These are phyloP conservation scores for Lichtheimia ramosa DNA, from an alignment of 371 early-diverging fungal genomes.

Conservation along the genomic window DNA sequence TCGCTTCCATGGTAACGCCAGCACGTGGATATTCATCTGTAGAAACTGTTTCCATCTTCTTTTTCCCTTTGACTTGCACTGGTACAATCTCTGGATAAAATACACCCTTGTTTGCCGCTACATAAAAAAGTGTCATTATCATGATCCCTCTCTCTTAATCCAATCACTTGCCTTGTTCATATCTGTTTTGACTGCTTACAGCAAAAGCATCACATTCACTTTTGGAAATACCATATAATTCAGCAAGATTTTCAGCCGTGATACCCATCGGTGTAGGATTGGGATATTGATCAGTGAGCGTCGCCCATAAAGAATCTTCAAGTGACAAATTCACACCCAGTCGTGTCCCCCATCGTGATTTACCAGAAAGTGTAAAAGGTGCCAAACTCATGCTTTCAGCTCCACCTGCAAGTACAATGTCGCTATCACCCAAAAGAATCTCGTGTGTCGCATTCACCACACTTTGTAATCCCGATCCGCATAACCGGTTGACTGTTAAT, in stretches of 20 bases:
- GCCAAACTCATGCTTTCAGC: conserved; percentile 93
- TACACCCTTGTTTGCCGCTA: conserved; percentile 58
- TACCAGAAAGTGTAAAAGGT: conserved; percentile 79
- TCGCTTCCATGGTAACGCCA: conserved; percentile 73
- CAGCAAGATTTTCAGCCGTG: conserved; percentile 94
- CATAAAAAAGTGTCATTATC: neutral
- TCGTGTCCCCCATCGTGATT: conserved; percentile 78
- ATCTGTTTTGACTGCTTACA: conserved; percentile 80
- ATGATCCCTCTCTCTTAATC: neutral
- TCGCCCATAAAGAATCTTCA: conserved; percentile 86
- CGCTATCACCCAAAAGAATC: conserved; percentile 80
- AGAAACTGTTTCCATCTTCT: conserved; percentile 55
- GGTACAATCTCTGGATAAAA: conserved; percentile 87
- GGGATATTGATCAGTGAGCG: conserved; percentile 88
- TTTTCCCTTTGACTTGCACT: conserved; percentile 82
- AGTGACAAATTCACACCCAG: conserved; percentile 87
- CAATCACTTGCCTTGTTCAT: conserved; percentile 64
- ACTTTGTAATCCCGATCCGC: conserved; percentile 95
- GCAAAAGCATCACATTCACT: conserved; percentile 90
- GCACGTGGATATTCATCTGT: conserved; percentile 94
- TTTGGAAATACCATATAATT: conserved; percentile 80
- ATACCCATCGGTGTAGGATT: conserved; percentile 91
- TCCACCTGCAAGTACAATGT: conserved; percentile 90
- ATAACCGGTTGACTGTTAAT: conserved; percentile 91
- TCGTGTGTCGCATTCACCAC: conserved; percentile 93